These are phyloP conservation scores for Chlamydomonas sp. DNA, from an alignment of 139 green algal species.

Conservation along the genomic window DNA sequence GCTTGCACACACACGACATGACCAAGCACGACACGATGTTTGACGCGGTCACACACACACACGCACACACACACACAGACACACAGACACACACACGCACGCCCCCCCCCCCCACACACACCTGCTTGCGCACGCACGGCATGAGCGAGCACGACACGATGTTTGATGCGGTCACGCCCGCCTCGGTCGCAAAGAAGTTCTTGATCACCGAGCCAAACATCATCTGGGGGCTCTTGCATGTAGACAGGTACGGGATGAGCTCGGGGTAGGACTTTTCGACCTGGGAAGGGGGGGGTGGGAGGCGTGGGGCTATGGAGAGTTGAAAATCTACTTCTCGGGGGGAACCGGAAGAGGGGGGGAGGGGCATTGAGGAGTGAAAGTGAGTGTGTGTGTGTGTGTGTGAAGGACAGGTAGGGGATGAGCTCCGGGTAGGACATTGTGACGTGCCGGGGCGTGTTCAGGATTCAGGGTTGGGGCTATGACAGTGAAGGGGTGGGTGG, in stretches of 20 bases:
- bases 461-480: no score
- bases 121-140: conserved; percentile 61
- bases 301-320: no score
- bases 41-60: conserved; percentile 6
- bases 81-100: no score
- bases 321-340: no score
- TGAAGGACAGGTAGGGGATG: no score
- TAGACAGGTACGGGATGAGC: conserved; percentile 61
- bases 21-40: conserved; percentile 41
- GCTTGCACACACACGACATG: conserved; percentile 48
- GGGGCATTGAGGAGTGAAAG: no score
- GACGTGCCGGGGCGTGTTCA: no score
- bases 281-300: conserved; percentile 21
- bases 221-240: conserved; percentile 61
- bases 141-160: conserved; percentile 49
- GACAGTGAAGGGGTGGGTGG: no score
- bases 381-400: no score
- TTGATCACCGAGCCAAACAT: conserved; percentile 64
- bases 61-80: no score
- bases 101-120: background rate
- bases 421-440: no score
- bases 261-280: conserved; percentile 63
- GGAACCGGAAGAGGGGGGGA: no score
- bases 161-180: conserved; percentile 19
- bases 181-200: conserved; percentile 45